phyloP scores from a whole-genome alignment of 2,329 filamentous ascomycete species.

The Trichoderma guizhouense region DNA sequence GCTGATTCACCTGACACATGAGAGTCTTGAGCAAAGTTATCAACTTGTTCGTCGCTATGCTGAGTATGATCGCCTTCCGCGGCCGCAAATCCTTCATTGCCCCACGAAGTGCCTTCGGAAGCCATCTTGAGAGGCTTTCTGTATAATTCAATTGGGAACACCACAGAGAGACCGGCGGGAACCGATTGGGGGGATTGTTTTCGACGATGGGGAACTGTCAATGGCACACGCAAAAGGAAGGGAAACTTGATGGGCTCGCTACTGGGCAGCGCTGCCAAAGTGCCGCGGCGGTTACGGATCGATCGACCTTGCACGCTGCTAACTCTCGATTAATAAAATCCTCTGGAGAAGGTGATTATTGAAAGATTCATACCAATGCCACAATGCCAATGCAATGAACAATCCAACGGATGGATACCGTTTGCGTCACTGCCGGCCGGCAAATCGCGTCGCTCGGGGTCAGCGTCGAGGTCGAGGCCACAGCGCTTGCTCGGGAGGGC shows the following conservation, averaged over 20 bases:
- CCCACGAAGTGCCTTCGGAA: conserved; percentile 44
- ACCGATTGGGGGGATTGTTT: neutral
- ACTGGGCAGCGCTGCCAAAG: neutral
- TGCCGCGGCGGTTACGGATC: neutral
- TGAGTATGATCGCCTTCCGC: conserved; percentile 55
- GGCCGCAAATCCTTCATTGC: conserved; percentile 51
- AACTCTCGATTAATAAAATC: neutral
- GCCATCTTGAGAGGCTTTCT: conserved; percentile 31
- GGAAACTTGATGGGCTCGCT: neutral
- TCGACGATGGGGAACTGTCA: neutral
- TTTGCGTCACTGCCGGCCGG: neutral
- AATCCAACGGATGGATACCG: neutral
- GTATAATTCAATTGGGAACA: conserved; percentile 8
- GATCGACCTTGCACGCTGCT: neutral
- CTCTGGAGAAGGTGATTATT: neutral
- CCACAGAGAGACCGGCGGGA: neutral
- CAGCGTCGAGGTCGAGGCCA: conserved; percentile 1
- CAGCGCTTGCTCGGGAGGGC: neutral
- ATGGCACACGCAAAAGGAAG: neutral
- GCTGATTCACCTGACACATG: conserved; percentile 49
- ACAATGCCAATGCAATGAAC: neutral
- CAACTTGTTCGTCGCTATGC: conserved; percentile 54
- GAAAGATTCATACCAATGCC: neutral
- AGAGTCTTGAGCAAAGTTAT: conserved; percentile 47
- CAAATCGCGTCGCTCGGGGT: conserved; percentile 15